These are phyloP conservation scores for Argentina anserina DNA, from an alignment of 306 rosid species.

Conservation along the genomic window DNA sequence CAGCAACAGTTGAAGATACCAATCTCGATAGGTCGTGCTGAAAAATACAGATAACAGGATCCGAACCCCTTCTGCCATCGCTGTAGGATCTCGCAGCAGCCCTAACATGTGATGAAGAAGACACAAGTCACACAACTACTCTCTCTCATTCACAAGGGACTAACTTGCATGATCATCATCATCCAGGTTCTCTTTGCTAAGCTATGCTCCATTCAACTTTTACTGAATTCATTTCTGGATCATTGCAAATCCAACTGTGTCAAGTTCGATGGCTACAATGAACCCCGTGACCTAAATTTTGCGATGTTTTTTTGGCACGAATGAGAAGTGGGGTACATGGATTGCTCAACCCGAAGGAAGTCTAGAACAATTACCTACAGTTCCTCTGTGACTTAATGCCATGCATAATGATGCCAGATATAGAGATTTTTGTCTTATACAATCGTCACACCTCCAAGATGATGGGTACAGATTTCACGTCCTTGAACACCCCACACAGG, in stretches of 20 bases:
- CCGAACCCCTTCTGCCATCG: not conserved
- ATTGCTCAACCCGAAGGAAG: conserved; percentile 13
- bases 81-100: conserved; percentile 14
- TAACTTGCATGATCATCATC: not conserved
- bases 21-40: conserved; percentile 23
- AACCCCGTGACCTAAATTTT: conserved; percentile 23
- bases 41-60: not conserved
- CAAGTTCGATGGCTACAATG: conserved; percentile 21
- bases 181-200: conserved; percentile 18
- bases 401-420: conserved; percentile 19
- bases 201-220: conserved; percentile 17
- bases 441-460: conserved; percentile 5
- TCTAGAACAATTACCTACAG: conserved; percentile 11
- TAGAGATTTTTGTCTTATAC: not conserved
- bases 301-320: conserved; percentile 4
- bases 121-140: conserved; percentile 26
- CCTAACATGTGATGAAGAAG: conserved; percentile 33
- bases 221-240: not conserved
- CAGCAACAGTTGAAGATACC: conserved; percentile 25
- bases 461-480: conserved; percentile 18
- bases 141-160: conserved; percentile 17
- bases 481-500: not conserved
- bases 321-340: conserved; percentile 13
- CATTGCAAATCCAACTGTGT: conserved; percentile 17
- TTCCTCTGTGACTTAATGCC: conserved; percentile 10